Evolutionary conservation across 495 filamentous ascomycete species (phyloP), one percentile per base, ranked within the genome.

Genomic region (Annulohypoxylon stygium): DNA sequence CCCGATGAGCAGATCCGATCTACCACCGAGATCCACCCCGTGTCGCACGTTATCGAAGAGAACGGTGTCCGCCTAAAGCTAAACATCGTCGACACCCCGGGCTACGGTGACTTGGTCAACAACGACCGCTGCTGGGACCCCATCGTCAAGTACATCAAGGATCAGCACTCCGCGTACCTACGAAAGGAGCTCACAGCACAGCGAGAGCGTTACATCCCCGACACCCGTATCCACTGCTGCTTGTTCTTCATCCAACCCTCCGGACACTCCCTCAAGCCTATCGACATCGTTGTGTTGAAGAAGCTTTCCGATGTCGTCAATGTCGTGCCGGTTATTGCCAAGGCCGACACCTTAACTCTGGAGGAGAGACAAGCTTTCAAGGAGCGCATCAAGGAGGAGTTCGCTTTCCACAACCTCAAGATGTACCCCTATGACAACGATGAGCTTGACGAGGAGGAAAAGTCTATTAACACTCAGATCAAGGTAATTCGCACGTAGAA

Each of bases 401-500:
- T 99, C 81, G 86, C 92, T 45, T 99, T 99, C 91, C 96, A 99
- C 89, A 98, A 97, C 87, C 88, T 98, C 80, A 94, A 97, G 86
- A 99, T 99, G 96, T 99, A 97, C 87, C 96, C 96, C 57, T 99
- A 99, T 81, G 95, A 98, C 84, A 98, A 97, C 80, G 96, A 98
- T 74, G 96, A 99, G 88, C 89, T 98, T 66, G 96, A 99, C 76
- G 92, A 95, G 79, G 96, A 99, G 87, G 96, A 99, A 87, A 91
- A 94, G 68, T 92, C 91, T 26, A 85, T 97, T 83, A 98, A 99
- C 83, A 90, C 87, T 59, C 93, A 96, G 80, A 98, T 99, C 85
- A 98, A 97, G 92, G 93, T 94, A 84, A 53, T 86, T 79, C 51
- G 36, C 12, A 14, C 14, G 18, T 14, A 39, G 41, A 9, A 9